Base-by-base conservation (phyloP, 2,329 filamentous ascomycete species). In the Ampelomyces quisqualis region DNA sequence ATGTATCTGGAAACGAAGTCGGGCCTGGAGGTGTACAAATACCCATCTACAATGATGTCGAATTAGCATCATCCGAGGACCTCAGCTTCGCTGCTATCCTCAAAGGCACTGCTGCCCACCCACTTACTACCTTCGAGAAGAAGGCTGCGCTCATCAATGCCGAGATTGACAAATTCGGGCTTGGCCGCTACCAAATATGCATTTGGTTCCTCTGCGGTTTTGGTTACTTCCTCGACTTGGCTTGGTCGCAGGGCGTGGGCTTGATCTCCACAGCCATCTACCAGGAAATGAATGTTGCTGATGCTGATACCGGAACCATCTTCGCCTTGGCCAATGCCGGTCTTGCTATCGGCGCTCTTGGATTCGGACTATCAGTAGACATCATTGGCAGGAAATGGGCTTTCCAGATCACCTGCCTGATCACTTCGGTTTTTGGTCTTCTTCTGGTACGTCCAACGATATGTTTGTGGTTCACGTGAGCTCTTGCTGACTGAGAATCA, bases 141-240 rank as follows among this genome's bases (percentile, higher is more conserved):
- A 62, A 62, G 26, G 58, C 58, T n/a, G 57, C 58, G 4, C 56
- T 60, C 7, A 54, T 60, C 46, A 62, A 62, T 34, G 51, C 50
- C n/a, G 57, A 62, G 23, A 24, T 62, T 2, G 58, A 62, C 40
- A 58, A 58, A n/a, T 60, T 62, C 18, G 58, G 58, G 7, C 47
- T 62, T 33, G 57, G 58, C 10, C 49, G 33, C 26, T 62, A 62
- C 22, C 58, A 62, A 20, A 53, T 60, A 47, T 62, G 58, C 34
- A 60, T 62, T 35, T 62, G 58, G 58, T 59, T 62, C 21, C 56
- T 62, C 7, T 62, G 58, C 34, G 58, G 58, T 10, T 62, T 62
- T 30, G 58, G 58, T 14, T 62, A 62, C 34, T 62, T 62, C 24
- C 43, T 62, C 18, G 58, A 62, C 21, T 45, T 62, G n/a, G 57